phyloP scores from a whole-genome alignment of 2,329 filamentous ascomycete species.

The Aspergillus oerlinghausenensis region DNA sequence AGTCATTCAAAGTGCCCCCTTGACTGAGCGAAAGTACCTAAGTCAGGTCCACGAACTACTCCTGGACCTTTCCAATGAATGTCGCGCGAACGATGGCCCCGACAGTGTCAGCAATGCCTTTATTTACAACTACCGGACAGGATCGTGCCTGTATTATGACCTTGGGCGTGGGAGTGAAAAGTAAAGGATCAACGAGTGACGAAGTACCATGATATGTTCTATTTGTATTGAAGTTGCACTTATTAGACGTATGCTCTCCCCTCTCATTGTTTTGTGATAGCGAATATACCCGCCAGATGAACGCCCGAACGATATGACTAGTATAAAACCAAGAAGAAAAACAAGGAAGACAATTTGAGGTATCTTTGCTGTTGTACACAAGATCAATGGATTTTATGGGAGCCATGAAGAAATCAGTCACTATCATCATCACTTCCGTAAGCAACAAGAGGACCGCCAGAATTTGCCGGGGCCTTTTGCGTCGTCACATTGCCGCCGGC shows the following conservation, averaged over 20 bases:
- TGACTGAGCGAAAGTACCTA: constrained; percentile 75
- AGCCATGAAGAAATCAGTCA: constrained; percentile 37
- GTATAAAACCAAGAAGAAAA: background rate
- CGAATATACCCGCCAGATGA: background rate
- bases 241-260: constrained; percentile 7
- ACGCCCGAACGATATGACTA: background rate
- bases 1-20: constrained; percentile 71
- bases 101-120: constrained; percentile 65
- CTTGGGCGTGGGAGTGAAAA: constrained; percentile 41
- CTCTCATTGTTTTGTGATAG: constrained; percentile 9
- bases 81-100: constrained; percentile 43
- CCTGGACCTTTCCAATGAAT: constrained; percentile 54
- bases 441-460: constrained; percentile 69
- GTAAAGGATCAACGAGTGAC: constrained; percentile 7
- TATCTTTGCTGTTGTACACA: constrained; percentile 11
- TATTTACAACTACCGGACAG: constrained; percentile 86
- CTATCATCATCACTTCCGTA: constrained; percentile 90
- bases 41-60: constrained; percentile 77
- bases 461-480: constrained; percentile 38
- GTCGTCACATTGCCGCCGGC: constrained; percentile 40
- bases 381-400: background rate
- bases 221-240: constrained; percentile 6
- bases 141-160: constrained; percentile 81
- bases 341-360: constrained; percentile 1
- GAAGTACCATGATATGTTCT: constrained; percentile 12